Evolutionary conservation across 352 stramenopile genomes (phyloP), one percentile per base, ranked within the genome.

Genomic region (Blastocystis sp.): DNA sequence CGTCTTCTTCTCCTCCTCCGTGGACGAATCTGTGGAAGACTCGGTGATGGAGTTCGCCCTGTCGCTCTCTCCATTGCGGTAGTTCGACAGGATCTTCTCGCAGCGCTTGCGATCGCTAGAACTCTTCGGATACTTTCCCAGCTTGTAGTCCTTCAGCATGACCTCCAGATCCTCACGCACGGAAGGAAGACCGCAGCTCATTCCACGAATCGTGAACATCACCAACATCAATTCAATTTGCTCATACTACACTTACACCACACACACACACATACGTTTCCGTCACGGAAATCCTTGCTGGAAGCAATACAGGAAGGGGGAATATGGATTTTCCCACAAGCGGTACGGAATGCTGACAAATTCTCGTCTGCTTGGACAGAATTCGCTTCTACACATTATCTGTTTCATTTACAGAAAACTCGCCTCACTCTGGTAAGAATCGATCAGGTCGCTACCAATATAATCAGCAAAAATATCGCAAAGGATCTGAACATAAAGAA

Each of bases 201-300:
- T 68, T 29, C 73, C 43, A 53, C 73, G 73, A 63, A 84, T 47
- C 53, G 62, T 45, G 37, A 84, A 64, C 13, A 84, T 63, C 3
- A 84, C 73, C 13, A 84, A 43, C 26, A 64, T 84, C 45, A 84
- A 39, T 43, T 84, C 73, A 45, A 84, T 84, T 55, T 68, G 59
- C 13, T 59, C 53, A 37, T 66, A 84, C 73, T 84, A 69, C 34
- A 29, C 4, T 55, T 84, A 9, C 64, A 34, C 3, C n/a, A 18
- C 13, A 45, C 3, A 29, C 23, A 23, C 5, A 5, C 7, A 11
- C 0, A 13, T 45, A 84, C 73, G 39, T 84, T 68, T 18, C 53
- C 37, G 5, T 64, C n/a, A 29, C 50, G 50, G 53, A 84, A 84
- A 8, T 84, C 53, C n/a, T 69, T 84, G 0, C 3, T 23, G 8